These are phyloP conservation scores for Gossypium longicalyx DNA, from an alignment of 345 rosid genomes.

Conservation along the genomic window DNA sequence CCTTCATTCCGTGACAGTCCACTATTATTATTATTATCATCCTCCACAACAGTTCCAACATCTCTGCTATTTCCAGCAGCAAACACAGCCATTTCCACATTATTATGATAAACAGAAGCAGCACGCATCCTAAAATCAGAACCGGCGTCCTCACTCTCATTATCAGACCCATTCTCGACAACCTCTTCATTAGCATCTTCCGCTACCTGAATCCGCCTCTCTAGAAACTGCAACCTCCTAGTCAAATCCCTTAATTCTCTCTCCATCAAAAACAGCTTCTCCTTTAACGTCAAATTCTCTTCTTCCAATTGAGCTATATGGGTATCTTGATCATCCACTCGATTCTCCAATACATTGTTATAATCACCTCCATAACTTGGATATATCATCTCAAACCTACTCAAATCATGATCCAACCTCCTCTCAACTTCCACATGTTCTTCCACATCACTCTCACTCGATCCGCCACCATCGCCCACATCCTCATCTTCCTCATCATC, in stretches of 20 bases:
- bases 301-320: conserved; percentile 90
- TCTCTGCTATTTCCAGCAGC: conserved; percentile 13
- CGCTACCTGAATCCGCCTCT: conserved; percentile 50
- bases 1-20: neutral
- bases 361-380: conserved; percentile 63
- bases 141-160: conserved; percentile 64
- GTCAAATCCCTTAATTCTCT: conserved; percentile 81
- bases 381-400: conserved; percentile 93
- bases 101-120: conserved; percentile 15
- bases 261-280: conserved; percentile 88
- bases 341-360: conserved; percentile 74
- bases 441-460: conserved; percentile 96
- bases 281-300: conserved; percentile 86
- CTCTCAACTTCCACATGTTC: conserved; percentile 93
- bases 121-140: conserved; percentile 38
- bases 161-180: conserved; percentile 58
- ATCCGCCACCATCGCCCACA: conserved; percentile 76
- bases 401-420: conserved; percentile 91
- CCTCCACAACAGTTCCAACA: conserved; percentile 22
- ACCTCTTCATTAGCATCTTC: conserved; percentile 63
- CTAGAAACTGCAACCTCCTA: conserved; percentile 78
- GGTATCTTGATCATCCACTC: conserved; percentile 92
- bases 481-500: conserved; percentile 88
- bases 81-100: conserved; percentile 14
- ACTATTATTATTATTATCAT: conserved; percentile 20